Evolutionary conservation across 1,284 basidiomycete genomes (phyloP), one percentile per base, ranked within the genome.

Genomic region (Irpex sp.): DNA sequence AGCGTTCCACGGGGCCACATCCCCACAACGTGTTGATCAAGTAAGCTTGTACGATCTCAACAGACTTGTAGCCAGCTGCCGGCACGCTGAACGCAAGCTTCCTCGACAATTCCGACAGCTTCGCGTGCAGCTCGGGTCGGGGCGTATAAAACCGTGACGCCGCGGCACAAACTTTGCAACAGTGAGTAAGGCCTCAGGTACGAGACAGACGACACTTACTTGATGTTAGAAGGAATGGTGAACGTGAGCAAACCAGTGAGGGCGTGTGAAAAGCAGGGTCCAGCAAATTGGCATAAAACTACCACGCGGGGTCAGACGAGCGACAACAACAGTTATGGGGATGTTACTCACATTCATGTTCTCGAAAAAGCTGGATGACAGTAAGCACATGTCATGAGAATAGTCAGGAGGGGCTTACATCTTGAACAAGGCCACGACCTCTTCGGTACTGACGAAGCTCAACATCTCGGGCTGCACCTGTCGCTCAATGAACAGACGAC

Each of bases 41-140:
- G 74, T 96, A 97, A 0, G 93, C 94, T 72, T 96, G 94, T 4
- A 95, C 92, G 66, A 96, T 94, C 77, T 99, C 97, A 54, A 98
- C 90, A 26, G 92, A 95, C 77, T 99, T 99, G 82, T 95, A 97
- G 0, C 92, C 92, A 68, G 84, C 80, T 63, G 87, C 92, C 56
- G 83, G 93, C 7, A 96, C 92, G 66, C 85, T 89, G 73, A 97
- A 98, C 0, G 96, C 93, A n/a, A 98, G 85, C 68, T 95, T 93
- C 73, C 94, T 93, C 1, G 93, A 92, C 43, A 96, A 83, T 36
- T 92, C 90, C 1, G 93, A 87, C 54, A 98, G 83, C 63, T 86
- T 86, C 9, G 84, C 77, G 69, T 98, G 93, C 19, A 98, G 81
- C 46, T 97, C 95, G 0, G 92, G 89, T 49, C 93, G 89, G 55